Base-by-base conservation (phyloP, 1,284 basidiomycete genomes). In the Peniophora sp. region DNA sequence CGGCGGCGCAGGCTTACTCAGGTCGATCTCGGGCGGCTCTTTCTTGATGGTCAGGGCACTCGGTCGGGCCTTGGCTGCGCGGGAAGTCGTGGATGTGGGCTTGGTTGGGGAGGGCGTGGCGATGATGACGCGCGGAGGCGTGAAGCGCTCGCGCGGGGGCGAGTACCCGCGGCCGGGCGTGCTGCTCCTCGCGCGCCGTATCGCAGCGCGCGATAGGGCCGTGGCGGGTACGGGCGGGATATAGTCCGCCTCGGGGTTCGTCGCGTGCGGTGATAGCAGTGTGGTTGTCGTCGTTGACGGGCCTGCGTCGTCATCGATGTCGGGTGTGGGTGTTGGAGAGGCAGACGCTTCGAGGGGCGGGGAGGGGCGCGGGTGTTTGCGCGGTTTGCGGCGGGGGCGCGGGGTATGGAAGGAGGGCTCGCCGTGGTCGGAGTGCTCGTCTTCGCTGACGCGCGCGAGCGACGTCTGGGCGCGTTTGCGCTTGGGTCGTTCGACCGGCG, bases 131-230 rank as follows among this genome's bases (percentile, higher is more conserved):
- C 78, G 73, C 0, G 85, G 85, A 1, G 85, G 82, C 0, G 81
- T 84, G 59, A 84, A 84, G n/a, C 77, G 72, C 51, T 83, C 82
- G 0, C 60, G 57, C 0, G 83, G 83, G 0, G 82, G 81, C 57
- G 84, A 81, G 58, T 86, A 86, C 0, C 69, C 70, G 1, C 78
- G 78, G 9, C 78, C 69, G 0, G 80, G 80, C 1, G 80, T 82
- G 3, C 65, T 54, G 18, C 65, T 67, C 18, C 64, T 64, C 12
- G 62, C 60, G 9, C 62, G 60, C 5, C 59, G 55, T 32, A 32
- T 32, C 18, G 59, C 60, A 51, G 54, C 48, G 57, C 52, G 52
- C 49, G 59, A 55, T 49, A 55, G 54, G 3, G 58, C 52, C 14
- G 54, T 53, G 11, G 53, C 47, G 34, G 59, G 60, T 3, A 65